Conservation (phyloP, 495 filamentous ascomycete species). For the Podospora pseudoanserina region DNA sequence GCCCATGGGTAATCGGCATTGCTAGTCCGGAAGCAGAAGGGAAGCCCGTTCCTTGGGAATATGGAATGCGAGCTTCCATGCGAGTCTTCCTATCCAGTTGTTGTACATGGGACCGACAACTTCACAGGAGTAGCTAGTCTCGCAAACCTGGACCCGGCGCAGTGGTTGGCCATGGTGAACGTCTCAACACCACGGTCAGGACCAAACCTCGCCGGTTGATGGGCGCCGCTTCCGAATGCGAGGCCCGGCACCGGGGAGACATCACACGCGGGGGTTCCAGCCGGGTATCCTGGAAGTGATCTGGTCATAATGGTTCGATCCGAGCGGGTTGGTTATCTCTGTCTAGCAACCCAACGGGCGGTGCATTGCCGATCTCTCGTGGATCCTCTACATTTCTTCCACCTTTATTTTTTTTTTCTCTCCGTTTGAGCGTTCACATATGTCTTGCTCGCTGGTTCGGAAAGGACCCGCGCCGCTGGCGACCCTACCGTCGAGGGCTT, state of each 20-base stretch:
- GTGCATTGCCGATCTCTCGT: background rate
- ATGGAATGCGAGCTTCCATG: background rate
- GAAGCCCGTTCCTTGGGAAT: background rate
- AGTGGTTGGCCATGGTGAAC: background rate
- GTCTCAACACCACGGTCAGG: background rate
- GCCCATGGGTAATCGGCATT: background rate
- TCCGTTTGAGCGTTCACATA: background rate
- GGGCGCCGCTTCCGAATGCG: background rate
- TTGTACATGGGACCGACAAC: too few species aligned
- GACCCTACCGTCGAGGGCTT: background rate
- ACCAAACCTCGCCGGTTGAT: background rate
- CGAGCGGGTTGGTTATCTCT: background rate
- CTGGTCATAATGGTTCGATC: background rate
- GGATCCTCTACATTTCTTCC: background rate
- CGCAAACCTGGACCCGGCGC: background rate
- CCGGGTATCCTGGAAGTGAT: background rate
- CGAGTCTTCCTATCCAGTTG: too few species aligned
- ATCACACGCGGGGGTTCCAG: background rate
- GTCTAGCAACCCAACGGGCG: background rate
- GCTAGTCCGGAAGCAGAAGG: too few species aligned
- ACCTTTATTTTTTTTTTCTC: too few species aligned
- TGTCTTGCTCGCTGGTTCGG: too few species aligned
- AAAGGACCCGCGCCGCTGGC: background rate
- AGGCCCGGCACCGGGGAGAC: background rate
- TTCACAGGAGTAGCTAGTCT: background rate